A percentile compares a stretch with the other conserved stretches of the same genome.
These are phyloP conservation scores for Ophiocytium majus DNA, from an alignment of 352 stramenopile genomes.

Conservation along the genomic window DNA sequence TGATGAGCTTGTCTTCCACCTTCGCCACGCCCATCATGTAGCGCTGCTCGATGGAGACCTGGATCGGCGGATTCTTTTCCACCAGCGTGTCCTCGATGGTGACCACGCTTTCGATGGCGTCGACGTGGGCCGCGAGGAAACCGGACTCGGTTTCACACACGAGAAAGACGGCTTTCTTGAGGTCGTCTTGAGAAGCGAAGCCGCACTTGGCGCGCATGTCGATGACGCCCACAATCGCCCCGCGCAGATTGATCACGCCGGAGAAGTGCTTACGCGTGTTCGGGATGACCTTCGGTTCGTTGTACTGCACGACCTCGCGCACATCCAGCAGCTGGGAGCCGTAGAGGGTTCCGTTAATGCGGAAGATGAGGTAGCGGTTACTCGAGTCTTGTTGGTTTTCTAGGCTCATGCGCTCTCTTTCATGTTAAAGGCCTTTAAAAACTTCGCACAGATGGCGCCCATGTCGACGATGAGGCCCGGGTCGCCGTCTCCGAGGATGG, in stretches of 20 bases:
- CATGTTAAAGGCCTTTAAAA: too few relatives aligned
- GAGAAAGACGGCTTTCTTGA: not conserved
- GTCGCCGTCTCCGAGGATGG: not conserved
- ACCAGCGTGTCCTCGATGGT: too few relatives aligned
- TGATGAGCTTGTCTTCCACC: too few relatives aligned
- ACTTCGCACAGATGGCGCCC: not conserved
- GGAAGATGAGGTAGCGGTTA: conserved; percentile 1
- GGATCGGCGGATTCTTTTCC: too few relatives aligned
- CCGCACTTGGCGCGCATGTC: not conserved
- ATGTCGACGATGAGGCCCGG: conserved; percentile 4
- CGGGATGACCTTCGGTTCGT: not conserved
- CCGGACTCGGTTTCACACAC: not conserved
- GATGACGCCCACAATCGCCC: conserved; percentile 1
- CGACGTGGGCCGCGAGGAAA: not conserved
- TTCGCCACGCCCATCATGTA: too few relatives aligned
- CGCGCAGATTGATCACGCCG: conserved; percentile 1
- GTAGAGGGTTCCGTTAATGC: not conserved
- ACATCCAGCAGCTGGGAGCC: not conserved
- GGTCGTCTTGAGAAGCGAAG: not conserved
- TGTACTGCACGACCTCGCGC: not conserved
- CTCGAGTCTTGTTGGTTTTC: not conserved
- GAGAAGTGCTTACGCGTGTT: not conserved
- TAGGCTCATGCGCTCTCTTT: not conserved
- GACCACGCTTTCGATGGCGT: not conserved
- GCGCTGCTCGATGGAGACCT: too few relatives aligned